phyloP scores from a whole-genome alignment of 1,284 basidiomycete species.

The Sanghuangporus sanghuang region DNA sequence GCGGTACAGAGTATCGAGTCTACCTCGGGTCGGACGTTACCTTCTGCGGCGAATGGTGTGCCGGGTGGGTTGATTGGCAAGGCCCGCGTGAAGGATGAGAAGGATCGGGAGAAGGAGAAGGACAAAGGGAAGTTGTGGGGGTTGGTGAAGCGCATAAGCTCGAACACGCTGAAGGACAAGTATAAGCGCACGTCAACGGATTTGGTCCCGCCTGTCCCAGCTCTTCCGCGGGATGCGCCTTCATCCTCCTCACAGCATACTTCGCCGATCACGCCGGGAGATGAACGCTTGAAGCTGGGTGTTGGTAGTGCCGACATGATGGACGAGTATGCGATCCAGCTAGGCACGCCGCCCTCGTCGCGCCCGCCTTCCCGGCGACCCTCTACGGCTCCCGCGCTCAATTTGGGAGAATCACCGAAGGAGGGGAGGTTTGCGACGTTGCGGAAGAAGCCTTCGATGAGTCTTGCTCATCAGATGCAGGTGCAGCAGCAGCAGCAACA shows the following conservation, averaged over 20 bases:
- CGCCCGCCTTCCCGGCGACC: background rate
- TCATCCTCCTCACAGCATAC: background rate
- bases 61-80: background rate
- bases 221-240: slow-evolving; percentile 41
- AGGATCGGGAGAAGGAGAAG: slow-evolving; percentile 3
- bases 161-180: slow-evolving; percentile 55
- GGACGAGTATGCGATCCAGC: slow-evolving; percentile 3
- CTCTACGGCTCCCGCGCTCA: slow-evolving; percentile 6
- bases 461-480: slow-evolving; percentile 7
- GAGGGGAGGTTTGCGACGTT: background rate
- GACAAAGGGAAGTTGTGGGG: slow-evolving; percentile 42
- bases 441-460: slow-evolving; percentile 7
- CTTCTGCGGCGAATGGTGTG: slow-evolving; percentile 11
- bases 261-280: background rate
- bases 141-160: slow-evolving; percentile 64
- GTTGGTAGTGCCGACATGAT: background rate
- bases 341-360: background rate
- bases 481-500: no score
- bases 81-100: background rate
- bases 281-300: background rate
- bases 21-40: slow-evolving; percentile 1
- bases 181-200: slow-evolving; percentile 29
- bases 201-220: slow-evolving; percentile 49
- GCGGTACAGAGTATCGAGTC: slow-evolving; percentile 19
- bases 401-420: background rate